phyloP scores from a whole-genome alignment of 2,329 filamentous ascomycete species.

The Arthrobotrys megalospora region DNA sequence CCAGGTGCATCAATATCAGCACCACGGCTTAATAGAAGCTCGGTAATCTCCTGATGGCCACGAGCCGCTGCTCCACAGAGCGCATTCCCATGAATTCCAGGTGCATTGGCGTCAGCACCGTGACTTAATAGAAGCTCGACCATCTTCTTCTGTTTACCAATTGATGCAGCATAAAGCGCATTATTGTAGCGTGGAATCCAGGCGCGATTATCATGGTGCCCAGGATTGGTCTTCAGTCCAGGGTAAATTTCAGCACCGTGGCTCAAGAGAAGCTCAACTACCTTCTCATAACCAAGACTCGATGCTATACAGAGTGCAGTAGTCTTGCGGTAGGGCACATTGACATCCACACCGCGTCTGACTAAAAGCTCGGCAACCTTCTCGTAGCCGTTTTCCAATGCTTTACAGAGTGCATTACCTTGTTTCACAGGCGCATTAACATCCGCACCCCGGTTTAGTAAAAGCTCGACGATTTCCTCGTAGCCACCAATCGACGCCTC shows the following conservation, averaged over 20 bases:
- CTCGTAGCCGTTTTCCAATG: no score
- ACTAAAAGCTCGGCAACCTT: no score
- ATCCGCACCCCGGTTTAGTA: conserved; percentile 60
- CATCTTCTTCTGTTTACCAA: no score
- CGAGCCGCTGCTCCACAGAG: conserved; percentile 48
- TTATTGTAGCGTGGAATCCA: no score
- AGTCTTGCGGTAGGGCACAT: no score
- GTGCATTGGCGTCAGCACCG: conserved; percentile 57
- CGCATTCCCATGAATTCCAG: conserved; percentile 43
- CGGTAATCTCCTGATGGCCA: conserved; percentile 59
- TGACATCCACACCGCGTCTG: no score
- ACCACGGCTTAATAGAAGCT: conserved; percentile 54
- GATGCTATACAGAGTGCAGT: conserved; percentile 44
- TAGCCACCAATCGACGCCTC: conserved; percentile 58
- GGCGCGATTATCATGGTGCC: no score
- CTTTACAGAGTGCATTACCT: no score
- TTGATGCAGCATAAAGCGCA: no score
- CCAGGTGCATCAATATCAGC: conserved; percentile 47
- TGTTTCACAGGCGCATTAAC: no score
- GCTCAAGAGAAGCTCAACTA: conserved; percentile 47
- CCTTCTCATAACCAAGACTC: conserved; percentile 55
- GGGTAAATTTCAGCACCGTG: conserved; percentile 28
- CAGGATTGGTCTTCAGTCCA: no score
- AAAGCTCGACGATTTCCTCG: conserved; percentile 42
- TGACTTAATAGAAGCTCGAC: conserved; percentile 51